A percentile compares a stretch with the other conserved stretches of the same genome.
phyloP scores from a whole-genome alignment of 2,329 filamentous ascomycete species.

The Hypoxylon sp. region DNA sequence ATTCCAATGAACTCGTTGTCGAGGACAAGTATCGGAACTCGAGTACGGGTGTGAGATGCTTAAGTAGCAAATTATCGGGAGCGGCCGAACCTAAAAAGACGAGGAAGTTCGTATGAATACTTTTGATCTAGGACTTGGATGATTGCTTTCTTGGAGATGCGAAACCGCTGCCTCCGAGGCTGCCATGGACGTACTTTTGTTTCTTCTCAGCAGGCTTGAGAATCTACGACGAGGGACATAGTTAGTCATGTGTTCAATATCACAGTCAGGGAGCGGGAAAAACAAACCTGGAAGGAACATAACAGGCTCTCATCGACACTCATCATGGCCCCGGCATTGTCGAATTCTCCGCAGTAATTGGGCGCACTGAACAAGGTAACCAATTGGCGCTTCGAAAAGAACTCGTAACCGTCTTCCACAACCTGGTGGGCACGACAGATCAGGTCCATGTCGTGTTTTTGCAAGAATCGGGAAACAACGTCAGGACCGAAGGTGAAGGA shows the following conservation, averaged over 20 bases:
- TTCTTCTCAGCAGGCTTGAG: slow-evolving; percentile 99
- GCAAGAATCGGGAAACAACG: slow-evolving; percentile 95
- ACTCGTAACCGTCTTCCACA: slow-evolving; percentile 99
- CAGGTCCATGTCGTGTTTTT: slow-evolving; percentile 99
- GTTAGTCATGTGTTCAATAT: slow-evolving; percentile 48
- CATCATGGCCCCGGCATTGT: slow-evolving; percentile 99
- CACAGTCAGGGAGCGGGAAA: slow-evolving; percentile 9
- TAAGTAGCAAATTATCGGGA: slow-evolving; percentile 73
- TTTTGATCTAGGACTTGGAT: slow-evolving; percentile 75
- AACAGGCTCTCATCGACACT: slow-evolving; percentile 98
- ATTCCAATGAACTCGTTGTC: slow-evolving; percentile 42
- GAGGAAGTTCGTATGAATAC: slow-evolving; percentile 80
- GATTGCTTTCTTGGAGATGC: slow-evolving; percentile 78
- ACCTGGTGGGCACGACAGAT: slow-evolving; percentile 99
- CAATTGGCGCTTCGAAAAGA: slow-evolving; percentile 98
- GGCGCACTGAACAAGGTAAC: slow-evolving; percentile 98
- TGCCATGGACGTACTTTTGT: slow-evolving; percentile 96
- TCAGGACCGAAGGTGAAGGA: slow-evolving; percentile 99
- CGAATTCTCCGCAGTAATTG: slow-evolving; percentile 99
- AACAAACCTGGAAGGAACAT: slow-evolving; percentile 94
- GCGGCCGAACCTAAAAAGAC: slow-evolving; percentile 91
- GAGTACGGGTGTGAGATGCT: slow-evolving; percentile 44
- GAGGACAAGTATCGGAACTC: slow-evolving; percentile 48
- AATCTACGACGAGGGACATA: slow-evolving; percentile 71
- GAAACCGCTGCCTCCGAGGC: slow-evolving; percentile 78